phyloP scores from a whole-genome alignment of 2,329 filamentous ascomycete genomes.

The Aureobasidium zeae region DNA sequence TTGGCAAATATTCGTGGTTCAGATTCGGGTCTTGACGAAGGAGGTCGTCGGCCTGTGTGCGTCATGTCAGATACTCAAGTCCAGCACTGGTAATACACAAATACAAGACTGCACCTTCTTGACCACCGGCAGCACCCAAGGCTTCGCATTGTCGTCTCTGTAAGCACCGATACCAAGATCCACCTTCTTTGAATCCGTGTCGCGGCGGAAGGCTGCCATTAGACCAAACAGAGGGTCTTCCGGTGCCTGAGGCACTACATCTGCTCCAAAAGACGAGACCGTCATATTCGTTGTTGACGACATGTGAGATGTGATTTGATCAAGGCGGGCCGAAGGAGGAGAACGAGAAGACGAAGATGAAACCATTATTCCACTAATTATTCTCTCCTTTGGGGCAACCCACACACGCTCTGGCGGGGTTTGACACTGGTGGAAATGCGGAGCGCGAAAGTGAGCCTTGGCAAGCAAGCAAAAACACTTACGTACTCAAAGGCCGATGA shows the following conservation, averaged over 20 bases:
- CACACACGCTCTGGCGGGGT: constrained; percentile 7
- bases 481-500: constrained; percentile 11
- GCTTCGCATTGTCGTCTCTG: constrained; percentile 88
- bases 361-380: constrained; percentile 12
- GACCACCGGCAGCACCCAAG: constrained; percentile 92
- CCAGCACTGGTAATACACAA: no score
- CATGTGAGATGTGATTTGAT: constrained; percentile 61
- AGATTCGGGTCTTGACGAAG: constrained; percentile 79
- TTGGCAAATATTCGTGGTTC: constrained; percentile 98
- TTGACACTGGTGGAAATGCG: constrained; percentile 1
- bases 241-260: constrained; percentile 76
- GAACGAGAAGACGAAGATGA: constrained; percentile 33
- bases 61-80: no score
- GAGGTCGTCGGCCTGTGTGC: constrained; percentile 87
- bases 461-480: background rate
- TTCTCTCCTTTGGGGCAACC: constrained; percentile 4
- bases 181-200: constrained; percentile 69
- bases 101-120: constrained; percentile 95
- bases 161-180: constrained; percentile 95
- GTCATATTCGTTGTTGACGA: constrained; percentile 47
- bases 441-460: constrained; percentile 1
- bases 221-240: constrained; percentile 93
- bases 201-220: constrained; percentile 77
- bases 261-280: constrained; percentile 62
- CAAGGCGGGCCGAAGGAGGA: constrained; percentile 37